Evolutionary conservation across 2,329 filamentous ascomycete genomes (phyloP), one percentile per base, ranked within the genome.

Genomic region (Penicillium sp.): DNA sequence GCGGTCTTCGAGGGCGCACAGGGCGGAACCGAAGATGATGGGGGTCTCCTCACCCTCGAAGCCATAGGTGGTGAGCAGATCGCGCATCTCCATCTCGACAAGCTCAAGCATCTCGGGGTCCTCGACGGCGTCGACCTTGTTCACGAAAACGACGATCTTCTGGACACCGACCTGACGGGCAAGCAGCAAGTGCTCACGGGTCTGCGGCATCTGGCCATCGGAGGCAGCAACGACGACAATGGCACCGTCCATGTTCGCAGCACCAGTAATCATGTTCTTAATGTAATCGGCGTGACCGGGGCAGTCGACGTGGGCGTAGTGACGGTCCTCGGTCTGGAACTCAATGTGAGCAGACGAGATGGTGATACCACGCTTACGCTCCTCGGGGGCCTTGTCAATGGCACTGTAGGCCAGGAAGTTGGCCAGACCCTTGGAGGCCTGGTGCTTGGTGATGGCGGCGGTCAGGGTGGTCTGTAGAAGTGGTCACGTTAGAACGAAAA

Each of bases 191-290:
- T 98, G 93, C 79, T 98, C 93, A 76, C 93, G 84, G 61, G 93
- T 98, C 83, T 98, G 95, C 67, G 93, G 93, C 93, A 98, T 98
- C 79, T 98, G 95, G 71, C 93, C 93, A 72, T 98, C 93, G 32
- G 90, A 95, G 63, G 93, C 93, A 64, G 95, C 95, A 65, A 98
- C 95, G 61, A 98, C 93, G 67, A 98, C 96, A 71, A 98, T 92
- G 67, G 93, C 92, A 67, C 93, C 93, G 67, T 98, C 93, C 93
- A 98, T 98, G 81, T 90, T 95, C 67, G 95, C 92, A 57, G 93
- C 91, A 84, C 93, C 93, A 62, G 93, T 98, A 75, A 98, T 98
- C 93, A 98, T 98, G 86, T 98, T 98, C 84, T 98, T 98, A 81
- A 98, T 97, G 82, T 98, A 98, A 89, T 98, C 93, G 76, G 93